Evolutionary conservation across 352 stramenopile species (phyloP), one percentile per base, ranked within the genome.

Genomic region (Phytopythium delawarense): DNA sequence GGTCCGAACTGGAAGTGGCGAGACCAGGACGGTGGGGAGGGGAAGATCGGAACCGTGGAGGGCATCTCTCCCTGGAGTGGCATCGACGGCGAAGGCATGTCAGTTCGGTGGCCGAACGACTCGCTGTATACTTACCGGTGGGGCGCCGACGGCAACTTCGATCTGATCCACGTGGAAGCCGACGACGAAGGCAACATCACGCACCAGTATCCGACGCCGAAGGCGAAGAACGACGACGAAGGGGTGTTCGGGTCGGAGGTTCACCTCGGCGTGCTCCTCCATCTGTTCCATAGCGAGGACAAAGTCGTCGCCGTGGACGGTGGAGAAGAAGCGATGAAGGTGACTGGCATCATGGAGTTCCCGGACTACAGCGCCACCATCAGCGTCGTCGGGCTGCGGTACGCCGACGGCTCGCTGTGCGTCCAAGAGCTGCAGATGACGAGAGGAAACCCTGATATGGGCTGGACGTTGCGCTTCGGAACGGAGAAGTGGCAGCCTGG

Each of bases 1-100:
- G 89, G 89, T 37, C 89, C 89, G 20, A 91, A 94, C 65, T 96
- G 88, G 88, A 96, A 95, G 66, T 94, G 88, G 87, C 73, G 84
- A 23, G 88, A 96, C 52, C 86, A 96, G 82, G 88, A 96, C 52
- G 88, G 88, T 16, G 88, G 88, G 16, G 87, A 93, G 74, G 88
- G 88, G 9, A 91, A 78, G 20, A 75, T 96, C 30, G 88, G 88
- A 42, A 66, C 83, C 42, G 84, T 96, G 21, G 88, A 94, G 75
- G 83, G 86, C 12, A 81, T 96, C 5, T 94, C 85, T 18, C 87
- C 87, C 0, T 96, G 87, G 87, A 96, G 87, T 72, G 87, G 87
- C 15, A 76, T 96, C 3, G 87, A 96, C 72, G 87, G 87, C 20
- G 87, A 96, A 74, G 87, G 87, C 5, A 94, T 96, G 84, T 93